Conservation (phyloP, 768 basidiomycete genomes). For the Russula sp. region DNA sequence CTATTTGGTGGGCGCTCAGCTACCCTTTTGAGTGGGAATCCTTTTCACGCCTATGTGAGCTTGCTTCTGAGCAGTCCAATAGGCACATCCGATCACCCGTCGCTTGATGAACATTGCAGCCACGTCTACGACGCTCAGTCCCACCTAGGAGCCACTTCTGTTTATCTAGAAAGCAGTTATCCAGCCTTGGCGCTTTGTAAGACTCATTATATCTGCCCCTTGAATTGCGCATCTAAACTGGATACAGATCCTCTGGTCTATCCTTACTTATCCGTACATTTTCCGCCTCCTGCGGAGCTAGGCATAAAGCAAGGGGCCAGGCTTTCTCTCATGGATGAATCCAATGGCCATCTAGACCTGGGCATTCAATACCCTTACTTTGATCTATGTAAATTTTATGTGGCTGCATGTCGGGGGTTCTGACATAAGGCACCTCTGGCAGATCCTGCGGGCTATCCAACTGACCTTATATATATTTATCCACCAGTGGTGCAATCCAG, state of each 20-base stretch:
- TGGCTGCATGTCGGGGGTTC: not conserved
- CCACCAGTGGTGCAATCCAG: not conserved
- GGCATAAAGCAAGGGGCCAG: not conserved
- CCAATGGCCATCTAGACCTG: slow-evolving; percentile 4
- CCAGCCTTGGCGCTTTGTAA: slow-evolving; percentile 11
- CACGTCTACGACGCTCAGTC: not conserved
- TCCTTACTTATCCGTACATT: slow-evolving; percentile 7
- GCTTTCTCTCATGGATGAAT: slow-evolving; percentile 23
- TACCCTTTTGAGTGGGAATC: not conserved
- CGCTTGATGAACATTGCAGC: not conserved
- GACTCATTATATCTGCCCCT: not conserved
- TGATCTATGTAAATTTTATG: slow-evolving; percentile 6
- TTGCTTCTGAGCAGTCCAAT: not conserved
- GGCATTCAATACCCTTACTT: slow-evolving; percentile 11
- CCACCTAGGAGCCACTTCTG: not conserved
- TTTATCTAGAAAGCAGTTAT: not conserved
- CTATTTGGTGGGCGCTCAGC: not conserved
- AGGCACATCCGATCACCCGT: not conserved
- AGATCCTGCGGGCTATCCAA: slow-evolving; percentile 13
- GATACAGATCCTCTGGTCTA: slow-evolving; percentile 18
- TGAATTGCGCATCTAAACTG: not conserved
- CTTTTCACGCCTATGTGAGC: not conserved
- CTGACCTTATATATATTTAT: slow-evolving; percentile 6
- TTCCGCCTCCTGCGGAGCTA: not conserved
- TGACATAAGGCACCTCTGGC: not conserved